phyloP scores from a whole-genome alignment of 345 rosid genomes.

The Populus euphratica region DNA sequence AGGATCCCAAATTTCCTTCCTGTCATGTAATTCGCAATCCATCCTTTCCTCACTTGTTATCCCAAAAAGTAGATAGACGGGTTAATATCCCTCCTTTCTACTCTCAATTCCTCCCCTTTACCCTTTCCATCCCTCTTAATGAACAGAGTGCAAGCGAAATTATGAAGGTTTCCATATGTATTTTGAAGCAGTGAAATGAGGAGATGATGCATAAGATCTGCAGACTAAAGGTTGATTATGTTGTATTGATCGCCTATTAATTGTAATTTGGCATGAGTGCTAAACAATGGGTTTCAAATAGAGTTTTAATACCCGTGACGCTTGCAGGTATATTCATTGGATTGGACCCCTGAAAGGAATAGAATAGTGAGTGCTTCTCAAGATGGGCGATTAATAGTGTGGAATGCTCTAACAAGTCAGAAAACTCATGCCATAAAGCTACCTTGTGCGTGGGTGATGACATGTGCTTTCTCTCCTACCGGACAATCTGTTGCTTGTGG shows the following conservation, averaged over 20 bases:
- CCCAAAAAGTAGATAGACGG: neutral
- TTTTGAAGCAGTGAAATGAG: neutral
- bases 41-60: neutral
- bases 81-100: neutral
- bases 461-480: slow-evolving; percentile 92
- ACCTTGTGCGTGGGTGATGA: slow-evolving; percentile 98
- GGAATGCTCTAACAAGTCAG: slow-evolving; percentile 98
- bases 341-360: slow-evolving; percentile 86
- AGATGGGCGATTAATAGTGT: slow-evolving; percentile 87
- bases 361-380: slow-evolving; percentile 93
- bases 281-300: neutral
- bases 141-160: neutral
- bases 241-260: neutral
- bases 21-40: neutral
- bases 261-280: no score
- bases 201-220: neutral
- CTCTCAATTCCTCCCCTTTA: neutral
- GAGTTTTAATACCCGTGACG: slow-evolving; percentile 8
- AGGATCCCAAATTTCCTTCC: neutral
- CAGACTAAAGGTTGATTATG: neutral
- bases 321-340: slow-evolving; percentile 77
- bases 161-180: neutral
- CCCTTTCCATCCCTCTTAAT: neutral
- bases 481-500: slow-evolving; percentile 97
- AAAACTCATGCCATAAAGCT: slow-evolving; percentile 93